phyloP scores from a whole-genome alignment of 805 yeast genomes.

The Starmerella potacharoeniae region DNA sequence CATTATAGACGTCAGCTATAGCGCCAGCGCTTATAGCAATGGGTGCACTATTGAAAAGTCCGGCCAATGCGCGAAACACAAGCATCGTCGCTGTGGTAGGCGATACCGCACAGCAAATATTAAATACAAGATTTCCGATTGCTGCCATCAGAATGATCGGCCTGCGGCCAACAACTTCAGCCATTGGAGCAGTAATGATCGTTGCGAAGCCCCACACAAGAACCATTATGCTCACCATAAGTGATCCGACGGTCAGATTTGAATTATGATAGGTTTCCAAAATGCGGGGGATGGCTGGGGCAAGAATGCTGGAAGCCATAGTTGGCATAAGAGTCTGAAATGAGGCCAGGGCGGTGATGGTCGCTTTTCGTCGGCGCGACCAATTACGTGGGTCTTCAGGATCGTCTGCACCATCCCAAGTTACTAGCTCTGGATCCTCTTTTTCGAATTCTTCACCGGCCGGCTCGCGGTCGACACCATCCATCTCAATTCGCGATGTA shows the following conservation, averaged over 20 bases:
- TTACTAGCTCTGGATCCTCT: constrained; percentile 54
- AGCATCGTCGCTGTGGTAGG: constrained; percentile 44
- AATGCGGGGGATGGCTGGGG: constrained; percentile 48
- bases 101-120: constrained; percentile 51
- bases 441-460: constrained; percentile 44
- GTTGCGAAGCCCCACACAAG: constrained; percentile 63
- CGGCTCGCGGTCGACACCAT: constrained; percentile 23
- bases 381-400: constrained; percentile 57
- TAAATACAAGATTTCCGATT: constrained; percentile 33
- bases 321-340: constrained; percentile 50
- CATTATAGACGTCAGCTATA: constrained; percentile 48
- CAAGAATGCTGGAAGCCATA: constrained; percentile 48
- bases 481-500: constrained; percentile 18
- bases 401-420: constrained; percentile 57
- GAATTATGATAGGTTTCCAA: constrained; percentile 36
- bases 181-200: constrained; percentile 51
- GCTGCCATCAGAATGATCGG: constrained; percentile 43
- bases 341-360: constrained; percentile 39
- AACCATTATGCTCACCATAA: constrained; percentile 54
- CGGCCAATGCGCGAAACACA: constrained; percentile 51
- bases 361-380: constrained; percentile 34
- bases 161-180: constrained; percentile 55
- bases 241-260: constrained; percentile 35
- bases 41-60: constrained; percentile 58
- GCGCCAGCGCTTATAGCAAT: constrained; percentile 61